Conservation (phyloP, 2,329 filamentous ascomycete genomes). For the Fusarium nodosum region DNA sequence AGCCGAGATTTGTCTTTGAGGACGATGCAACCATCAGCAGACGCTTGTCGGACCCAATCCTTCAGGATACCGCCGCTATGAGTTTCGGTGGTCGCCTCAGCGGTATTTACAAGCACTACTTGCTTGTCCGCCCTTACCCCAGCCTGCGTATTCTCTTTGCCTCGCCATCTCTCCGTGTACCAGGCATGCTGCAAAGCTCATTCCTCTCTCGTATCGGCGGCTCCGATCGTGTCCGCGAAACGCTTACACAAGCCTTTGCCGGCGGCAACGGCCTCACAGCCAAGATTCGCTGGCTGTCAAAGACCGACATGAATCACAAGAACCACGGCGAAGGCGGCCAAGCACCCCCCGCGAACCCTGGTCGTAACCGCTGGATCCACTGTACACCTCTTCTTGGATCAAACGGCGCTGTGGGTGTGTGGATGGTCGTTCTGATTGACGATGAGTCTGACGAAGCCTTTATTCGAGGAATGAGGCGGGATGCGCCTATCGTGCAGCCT, state of each 20-base stretch:
- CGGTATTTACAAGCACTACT: slow-evolving; percentile 66
- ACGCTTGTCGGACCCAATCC: slow-evolving; percentile 40
- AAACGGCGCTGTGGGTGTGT: slow-evolving; percentile 78
- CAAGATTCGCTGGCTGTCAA: slow-evolving; percentile 76
- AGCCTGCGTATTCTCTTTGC: slow-evolving; percentile 77
- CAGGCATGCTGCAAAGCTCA: slow-evolving; percentile 74
- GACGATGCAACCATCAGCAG: slow-evolving; percentile 51
- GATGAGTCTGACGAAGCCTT: slow-evolving; percentile 61
- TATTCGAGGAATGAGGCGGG: slow-evolving; percentile 19
- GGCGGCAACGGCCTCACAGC: slow-evolving; percentile 80
- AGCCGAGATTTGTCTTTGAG: slow-evolving; percentile 58
- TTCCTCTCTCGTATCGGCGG: slow-evolving; percentile 69
- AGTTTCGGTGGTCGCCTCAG: slow-evolving; percentile 49
- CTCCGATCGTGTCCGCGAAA: slow-evolving; percentile 61
- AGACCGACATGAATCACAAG: slow-evolving; percentile 29
- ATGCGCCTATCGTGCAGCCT: slow-evolving; percentile 38
- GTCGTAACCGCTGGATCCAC: slow-evolving; percentile 80
- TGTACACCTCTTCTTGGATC: slow-evolving; percentile 78
- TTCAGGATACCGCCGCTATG: slow-evolving; percentile 29
- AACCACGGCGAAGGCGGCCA: slow-evolving; percentile 51
- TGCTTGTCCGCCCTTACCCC: slow-evolving; percentile 75
- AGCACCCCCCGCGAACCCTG: slow-evolving; percentile 50
- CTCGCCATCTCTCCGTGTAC: slow-evolving; percentile 74
- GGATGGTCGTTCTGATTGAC: slow-evolving; percentile 82
- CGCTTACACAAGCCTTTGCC: slow-evolving; percentile 70